phyloP scores from a whole-genome alignment of 73 alveolate genomes.

The Tetrahymena malaccensis region DNA sequence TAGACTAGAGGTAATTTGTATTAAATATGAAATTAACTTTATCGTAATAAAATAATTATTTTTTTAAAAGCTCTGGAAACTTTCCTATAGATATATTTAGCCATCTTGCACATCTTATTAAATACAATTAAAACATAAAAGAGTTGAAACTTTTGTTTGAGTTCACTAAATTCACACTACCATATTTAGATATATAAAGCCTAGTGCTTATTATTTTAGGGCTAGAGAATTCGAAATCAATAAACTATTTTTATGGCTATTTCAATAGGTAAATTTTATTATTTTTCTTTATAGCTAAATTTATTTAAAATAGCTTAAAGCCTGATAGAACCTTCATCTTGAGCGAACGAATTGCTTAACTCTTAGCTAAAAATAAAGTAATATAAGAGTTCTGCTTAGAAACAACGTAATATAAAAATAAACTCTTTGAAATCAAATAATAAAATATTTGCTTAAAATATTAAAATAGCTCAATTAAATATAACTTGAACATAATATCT shows the following conservation, averaged over 20 bases:
- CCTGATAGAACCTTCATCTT: neutral
- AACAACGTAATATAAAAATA: neutral
- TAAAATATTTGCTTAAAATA: neutral
- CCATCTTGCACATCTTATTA: neutral
- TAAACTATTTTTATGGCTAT: neutral
- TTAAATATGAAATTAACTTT: neutral
- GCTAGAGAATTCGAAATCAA: neutral
- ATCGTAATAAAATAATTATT: neutral
- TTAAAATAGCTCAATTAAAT: neutral
- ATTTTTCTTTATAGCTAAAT: neutral
- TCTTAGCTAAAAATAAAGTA: neutral
- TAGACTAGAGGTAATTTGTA: neutral
- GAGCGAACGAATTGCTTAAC: neutral
- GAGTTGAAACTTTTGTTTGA: neutral
- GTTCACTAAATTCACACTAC: neutral
- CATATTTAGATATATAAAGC: neutral
- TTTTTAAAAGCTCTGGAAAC: neutral
- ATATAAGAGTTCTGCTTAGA: neutral
- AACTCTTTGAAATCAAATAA: neutral
- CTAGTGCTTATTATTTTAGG: neutral
- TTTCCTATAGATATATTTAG: neutral
- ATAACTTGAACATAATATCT: neutral
- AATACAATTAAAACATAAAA: neutral
- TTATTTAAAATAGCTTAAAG: neutral
- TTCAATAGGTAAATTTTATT: neutral